Percentiles rank a stretch among this genome's conserved stretches.
Evolutionary conservation across 2,329 filamentous ascomycete genomes (phyloP).

Genomic region (Xylaria sp.): DNA sequence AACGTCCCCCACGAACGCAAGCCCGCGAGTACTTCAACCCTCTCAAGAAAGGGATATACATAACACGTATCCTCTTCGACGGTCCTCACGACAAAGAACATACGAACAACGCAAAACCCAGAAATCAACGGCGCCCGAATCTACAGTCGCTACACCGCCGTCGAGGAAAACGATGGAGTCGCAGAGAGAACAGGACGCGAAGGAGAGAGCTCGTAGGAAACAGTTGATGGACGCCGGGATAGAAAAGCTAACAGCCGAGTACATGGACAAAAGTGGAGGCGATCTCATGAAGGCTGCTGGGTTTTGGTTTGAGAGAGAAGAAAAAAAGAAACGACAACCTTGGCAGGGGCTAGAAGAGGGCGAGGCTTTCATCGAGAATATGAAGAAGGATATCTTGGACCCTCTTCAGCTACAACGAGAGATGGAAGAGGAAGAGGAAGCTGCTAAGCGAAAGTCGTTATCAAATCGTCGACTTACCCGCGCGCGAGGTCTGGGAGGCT

Average conservation of each 20-base stretch:
- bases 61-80: background rate
- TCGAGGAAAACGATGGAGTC: background rate
- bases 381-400: slow-evolving; percentile 28
- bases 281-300: slow-evolving; percentile 8
- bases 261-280: slow-evolving; percentile 1
- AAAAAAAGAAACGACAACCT: slow-evolving; percentile 4
- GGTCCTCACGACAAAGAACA: background rate
- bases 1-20: background rate
- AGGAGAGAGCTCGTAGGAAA: background rate
- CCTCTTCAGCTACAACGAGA: background rate
- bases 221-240: background rate
- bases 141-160: background rate
- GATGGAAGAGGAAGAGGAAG: slow-evolving; percentile 5
- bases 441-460: background rate
- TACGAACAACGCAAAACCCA: background rate
- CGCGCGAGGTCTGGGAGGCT: background rate
- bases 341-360: slow-evolving; percentile 35
- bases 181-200: background rate
- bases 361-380: slow-evolving; percentile 27
- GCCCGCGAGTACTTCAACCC: background rate
- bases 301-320: slow-evolving; percentile 19
- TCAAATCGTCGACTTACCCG: background rate
- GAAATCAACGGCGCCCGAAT: background rate
- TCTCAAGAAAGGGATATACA: background rate
- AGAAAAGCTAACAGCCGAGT: background rate